Percentiles rank a stretch among this genome's conserved stretches.
Evolutionary conservation across 225 moss, liverwort and hornwort species (phyloP).

Genomic region (Pleurozium schreberi): DNA sequence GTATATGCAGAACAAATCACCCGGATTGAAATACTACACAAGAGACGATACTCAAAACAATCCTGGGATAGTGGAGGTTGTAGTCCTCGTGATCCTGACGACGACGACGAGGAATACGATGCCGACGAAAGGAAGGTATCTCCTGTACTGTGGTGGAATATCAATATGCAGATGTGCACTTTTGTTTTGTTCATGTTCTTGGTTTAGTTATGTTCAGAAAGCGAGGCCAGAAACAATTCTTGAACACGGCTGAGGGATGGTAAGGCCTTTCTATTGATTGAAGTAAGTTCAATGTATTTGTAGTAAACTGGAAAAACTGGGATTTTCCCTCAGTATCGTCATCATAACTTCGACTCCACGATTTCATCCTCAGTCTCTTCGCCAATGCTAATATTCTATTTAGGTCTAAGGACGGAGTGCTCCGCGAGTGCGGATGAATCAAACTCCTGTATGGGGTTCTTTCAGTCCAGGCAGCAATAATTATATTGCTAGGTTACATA

Average conservation of each 20-base stretch:
- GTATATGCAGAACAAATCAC: conserved; percentile 61
- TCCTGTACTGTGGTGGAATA: not conserved
- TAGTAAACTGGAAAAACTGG: no score
- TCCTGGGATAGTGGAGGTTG: conserved; percentile 34
- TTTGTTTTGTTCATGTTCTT: no score
- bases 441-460: not conserved
- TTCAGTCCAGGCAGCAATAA: not conserved
- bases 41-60: conserved; percentile 52
- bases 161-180: not conserved
- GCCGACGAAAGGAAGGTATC: conserved; percentile 5
- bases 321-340: no score
- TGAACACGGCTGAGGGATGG: no score
- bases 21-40: conserved; percentile 69
- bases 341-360: not conserved
- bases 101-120: conserved; percentile 12
- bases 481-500: not conserved
- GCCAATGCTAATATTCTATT: no score
- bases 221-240: no score
- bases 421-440: not conserved
- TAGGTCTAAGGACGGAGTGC: not conserved
- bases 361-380: not conserved
- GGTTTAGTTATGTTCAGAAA: no score
- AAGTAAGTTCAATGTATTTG: no score
- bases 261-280: no score
- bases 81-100: conserved; percentile 24